A percentile compares a stretch with the other conserved stretches of the same genome.
Conservation (phyloP, 768 basidiomycete genomes). For the Pleurotus cornucopiae region DNA sequence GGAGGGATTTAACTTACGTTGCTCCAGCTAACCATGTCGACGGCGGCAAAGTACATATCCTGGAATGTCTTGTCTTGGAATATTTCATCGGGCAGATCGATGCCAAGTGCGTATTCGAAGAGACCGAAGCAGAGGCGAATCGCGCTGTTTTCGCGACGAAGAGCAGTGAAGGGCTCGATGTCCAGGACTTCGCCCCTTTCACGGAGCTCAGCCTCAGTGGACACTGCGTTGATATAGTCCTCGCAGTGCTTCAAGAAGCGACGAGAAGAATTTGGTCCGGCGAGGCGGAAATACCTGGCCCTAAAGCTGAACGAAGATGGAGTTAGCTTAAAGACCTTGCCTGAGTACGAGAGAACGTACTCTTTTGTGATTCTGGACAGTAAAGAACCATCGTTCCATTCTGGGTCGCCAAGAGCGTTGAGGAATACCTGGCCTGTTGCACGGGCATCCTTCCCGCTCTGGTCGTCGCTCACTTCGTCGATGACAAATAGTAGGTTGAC, state of each 20-base stretch:
- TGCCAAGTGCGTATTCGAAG: constrained; percentile 54
- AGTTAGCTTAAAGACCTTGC: constrained; percentile 3
- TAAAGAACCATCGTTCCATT: constrained; percentile 52
- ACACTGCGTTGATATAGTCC: constrained; percentile 55
- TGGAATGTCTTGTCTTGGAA: constrained; percentile 52
- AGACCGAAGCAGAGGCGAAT: constrained; percentile 61
- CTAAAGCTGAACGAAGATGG: constrained; percentile 40
- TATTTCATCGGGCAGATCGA: constrained; percentile 61
- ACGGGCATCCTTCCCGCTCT: constrained; percentile 50
- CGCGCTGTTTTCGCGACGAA: constrained; percentile 69
- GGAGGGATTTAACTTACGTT: constrained; percentile 42
- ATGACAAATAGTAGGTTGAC: constrained; percentile 52
- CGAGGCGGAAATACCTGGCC: constrained; percentile 37
- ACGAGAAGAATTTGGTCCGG: constrained; percentile 41
- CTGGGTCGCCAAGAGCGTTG: constrained; percentile 45
- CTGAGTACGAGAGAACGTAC: constrained; percentile 29
- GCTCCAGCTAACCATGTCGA: constrained; percentile 66
- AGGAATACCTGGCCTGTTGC: constrained; percentile 49
- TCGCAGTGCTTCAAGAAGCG: constrained; percentile 52
- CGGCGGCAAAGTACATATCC: constrained; percentile 52
- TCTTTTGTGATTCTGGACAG: constrained; percentile 59
- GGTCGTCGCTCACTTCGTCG: constrained; percentile 68
- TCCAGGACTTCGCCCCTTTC: constrained; percentile 52
- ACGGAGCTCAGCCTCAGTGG: constrained; percentile 58
- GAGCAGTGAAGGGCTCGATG: constrained; percentile 45